Evolutionary conservation across 441 rosid species (phyloP).

Genomic region (Manihot esculenta): DNA sequence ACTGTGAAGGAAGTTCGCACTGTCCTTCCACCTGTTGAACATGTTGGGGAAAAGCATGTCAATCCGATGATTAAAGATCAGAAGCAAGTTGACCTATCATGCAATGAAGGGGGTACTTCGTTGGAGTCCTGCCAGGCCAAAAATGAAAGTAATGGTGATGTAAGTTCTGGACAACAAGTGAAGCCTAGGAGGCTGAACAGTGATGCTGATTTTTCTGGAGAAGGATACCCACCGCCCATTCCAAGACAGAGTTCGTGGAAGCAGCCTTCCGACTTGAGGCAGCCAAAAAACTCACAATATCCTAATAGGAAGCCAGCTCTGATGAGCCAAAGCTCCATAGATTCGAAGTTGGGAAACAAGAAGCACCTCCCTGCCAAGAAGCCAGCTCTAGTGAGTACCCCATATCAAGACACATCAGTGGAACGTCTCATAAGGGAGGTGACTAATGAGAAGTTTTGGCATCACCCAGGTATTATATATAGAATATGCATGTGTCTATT

Average conservation of each 20-base stretch:
- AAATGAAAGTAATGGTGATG: slow-evolving; percentile 67
- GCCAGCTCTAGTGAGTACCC: slow-evolving; percentile 35
- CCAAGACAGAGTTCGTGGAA: slow-evolving; percentile 91
- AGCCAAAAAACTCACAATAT: slow-evolving; percentile 46
- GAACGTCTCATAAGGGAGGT: slow-evolving; percentile 98
- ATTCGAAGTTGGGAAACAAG: slow-evolving; percentile 66
- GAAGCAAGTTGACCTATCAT: slow-evolving; percentile 52
- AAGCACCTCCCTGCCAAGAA: slow-evolving; percentile 67
- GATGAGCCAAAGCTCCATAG: slow-evolving; percentile 55
- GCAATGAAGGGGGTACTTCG: slow-evolving; percentile 48
- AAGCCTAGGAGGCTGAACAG: slow-evolving; percentile 64
- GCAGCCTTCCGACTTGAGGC: slow-evolving; percentile 65
- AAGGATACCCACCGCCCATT: slow-evolving; percentile 45
- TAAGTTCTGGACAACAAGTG: slow-evolving; percentile 40
- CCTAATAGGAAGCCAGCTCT: slow-evolving; percentile 55
- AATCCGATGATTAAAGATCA: slow-evolving; percentile 51
- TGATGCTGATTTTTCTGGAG: slow-evolving; percentile 57
- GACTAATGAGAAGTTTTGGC: slow-evolving; percentile 94
- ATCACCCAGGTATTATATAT: slow-evolving; percentile 72
- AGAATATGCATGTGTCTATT: slow-evolving; percentile 10
- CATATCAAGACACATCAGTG: slow-evolving; percentile 93
- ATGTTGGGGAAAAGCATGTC: slow-evolving; percentile 48
- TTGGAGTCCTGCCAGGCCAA: slow-evolving; percentile 52
- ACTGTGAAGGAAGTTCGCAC: slow-evolving; percentile 72
- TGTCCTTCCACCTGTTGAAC: slow-evolving; percentile 46